A percentile compares a stretch with the other conserved stretches of the same genome.
phyloP scores from a whole-genome alignment of 176 grass and related monocot genomes.

The Coix lacrymajobi region DNA sequence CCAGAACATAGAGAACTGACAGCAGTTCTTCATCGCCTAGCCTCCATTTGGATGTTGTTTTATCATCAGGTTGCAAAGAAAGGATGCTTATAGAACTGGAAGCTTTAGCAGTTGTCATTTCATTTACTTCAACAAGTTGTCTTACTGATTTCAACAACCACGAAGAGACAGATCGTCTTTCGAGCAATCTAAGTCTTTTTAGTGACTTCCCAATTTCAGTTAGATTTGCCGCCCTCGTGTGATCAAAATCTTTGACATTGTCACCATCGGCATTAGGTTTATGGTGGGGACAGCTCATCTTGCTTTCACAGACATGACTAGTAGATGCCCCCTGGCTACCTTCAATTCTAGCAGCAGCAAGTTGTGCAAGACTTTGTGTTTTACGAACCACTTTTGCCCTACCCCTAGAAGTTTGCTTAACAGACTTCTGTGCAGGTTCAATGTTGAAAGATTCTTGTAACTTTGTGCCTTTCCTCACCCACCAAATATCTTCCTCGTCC shows the following conservation, averaged over 20 bases:
- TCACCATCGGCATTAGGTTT: conserved; percentile 62
- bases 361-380: conserved; percentile 93
- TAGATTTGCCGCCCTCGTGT: conserved; percentile 40
- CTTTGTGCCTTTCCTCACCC: conserved; percentile 77
- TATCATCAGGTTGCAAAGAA: conserved; percentile 52
- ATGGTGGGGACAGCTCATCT: conserved; percentile 79
- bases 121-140: conserved; percentile 90
- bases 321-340: conserved; percentile 94
- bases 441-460: conserved; percentile 74
- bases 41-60: conserved; percentile 54
- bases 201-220: conserved; percentile 72
- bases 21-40: conserved; percentile 87
- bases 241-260: conserved; percentile 61
- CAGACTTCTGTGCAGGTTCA: conserved; percentile 59
- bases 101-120: conserved; percentile 54
- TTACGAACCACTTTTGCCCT: conserved; percentile 70
- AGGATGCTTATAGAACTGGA: conserved; percentile 48
- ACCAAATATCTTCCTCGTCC: conserved; percentile 97
- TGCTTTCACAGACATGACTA: conserved; percentile 97
- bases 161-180: conserved; percentile 81
- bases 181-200: conserved; percentile 81
- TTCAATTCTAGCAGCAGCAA: conserved; percentile 86
- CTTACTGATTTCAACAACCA: conserved; percentile 88
- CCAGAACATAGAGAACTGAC: conserved; percentile 81
- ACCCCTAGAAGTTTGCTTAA: conserved; percentile 79